phyloP scores from a whole-genome alignment of 768 basidiomycete genomes.

The Mycena filopes region DNA sequence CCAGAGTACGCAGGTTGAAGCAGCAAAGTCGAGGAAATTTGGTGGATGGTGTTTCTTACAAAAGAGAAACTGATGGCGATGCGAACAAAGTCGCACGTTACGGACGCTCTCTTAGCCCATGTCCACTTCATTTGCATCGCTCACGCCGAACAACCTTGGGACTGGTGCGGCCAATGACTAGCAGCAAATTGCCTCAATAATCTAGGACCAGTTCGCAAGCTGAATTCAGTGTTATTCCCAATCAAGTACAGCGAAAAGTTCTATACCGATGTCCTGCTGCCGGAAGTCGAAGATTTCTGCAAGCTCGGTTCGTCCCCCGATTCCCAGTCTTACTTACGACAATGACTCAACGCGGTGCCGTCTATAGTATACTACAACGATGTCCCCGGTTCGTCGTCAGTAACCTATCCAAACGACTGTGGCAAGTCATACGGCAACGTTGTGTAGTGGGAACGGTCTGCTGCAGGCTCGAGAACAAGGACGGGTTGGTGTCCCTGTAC shows the following conservation, averaged over 20 bases:
- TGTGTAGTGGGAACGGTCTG: conserved; percentile 78
- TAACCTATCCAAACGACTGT: conserved; percentile 26
- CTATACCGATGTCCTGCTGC: conserved; percentile 80
- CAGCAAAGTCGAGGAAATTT: background rate
- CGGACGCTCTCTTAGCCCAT: conserved; percentile 21
- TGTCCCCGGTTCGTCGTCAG: conserved; percentile 60
- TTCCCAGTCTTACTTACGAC: conserved; percentile 26
- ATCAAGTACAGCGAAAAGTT: conserved; percentile 91
- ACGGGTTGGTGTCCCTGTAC: conserved; percentile 70
- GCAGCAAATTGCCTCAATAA: conserved; percentile 82
- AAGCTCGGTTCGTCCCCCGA: conserved; percentile 74
- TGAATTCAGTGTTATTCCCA: conserved; percentile 75
- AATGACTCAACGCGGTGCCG: conserved; percentile 15
- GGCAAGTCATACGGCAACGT: conserved; percentile 20
- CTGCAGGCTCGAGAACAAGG: conserved; percentile 81
- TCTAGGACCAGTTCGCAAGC: conserved; percentile 78
- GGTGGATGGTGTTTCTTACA: background rate
- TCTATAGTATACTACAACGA: conserved; percentile 90
- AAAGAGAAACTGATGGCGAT: background rate
- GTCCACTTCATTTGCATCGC: conserved; percentile 67
- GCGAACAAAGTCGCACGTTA: background rate
- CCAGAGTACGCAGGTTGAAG: background rate
- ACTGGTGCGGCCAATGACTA: too few species aligned
- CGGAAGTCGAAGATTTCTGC: conserved; percentile 88
- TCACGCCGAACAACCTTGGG: conserved; percentile 87